Percentiles rank a stretch among this genome's conserved stretches.
Evolutionary conservation across 768 basidiomycete genomes (phyloP).

Genomic region (Boletus rufocinnamomeus): DNA sequence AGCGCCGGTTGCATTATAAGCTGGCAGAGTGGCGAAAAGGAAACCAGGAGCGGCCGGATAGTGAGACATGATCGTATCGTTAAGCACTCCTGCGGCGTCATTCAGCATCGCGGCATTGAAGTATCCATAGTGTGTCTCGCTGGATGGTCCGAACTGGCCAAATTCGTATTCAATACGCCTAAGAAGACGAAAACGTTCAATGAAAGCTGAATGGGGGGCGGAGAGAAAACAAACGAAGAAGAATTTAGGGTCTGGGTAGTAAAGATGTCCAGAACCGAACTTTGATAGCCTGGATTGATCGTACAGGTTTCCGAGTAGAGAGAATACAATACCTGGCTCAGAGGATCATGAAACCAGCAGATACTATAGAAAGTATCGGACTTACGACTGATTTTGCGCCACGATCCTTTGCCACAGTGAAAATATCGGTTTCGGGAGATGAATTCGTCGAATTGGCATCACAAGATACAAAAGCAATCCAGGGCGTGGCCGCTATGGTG

Average conservation of each 20-base stretch:
- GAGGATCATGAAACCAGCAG: constrained; percentile 1
- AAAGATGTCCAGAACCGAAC: constrained; percentile 74
- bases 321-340: constrained; percentile 73
- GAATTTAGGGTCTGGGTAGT: constrained; percentile 64
- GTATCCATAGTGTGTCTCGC: constrained; percentile 50
- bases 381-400: constrained; percentile 82
- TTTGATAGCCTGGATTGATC: constrained; percentile 71
- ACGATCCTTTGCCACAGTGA: constrained; percentile 74
- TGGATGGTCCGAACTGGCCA: constrained; percentile 54
- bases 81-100: constrained; percentile 44
- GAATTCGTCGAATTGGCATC: constrained; percentile 73
- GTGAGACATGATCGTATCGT: constrained; percentile 43
- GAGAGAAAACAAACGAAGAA: constrained; percentile 47
- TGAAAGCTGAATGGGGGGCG: not conserved
- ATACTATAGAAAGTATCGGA: constrained; percentile 7
- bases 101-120: constrained; percentile 71
- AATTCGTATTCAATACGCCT: constrained; percentile 63
- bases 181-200: not conserved
- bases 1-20: constrained; percentile 57
- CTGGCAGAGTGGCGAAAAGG: constrained; percentile 68
- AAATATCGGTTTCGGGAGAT: constrained; percentile 66
- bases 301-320: constrained; percentile 68
- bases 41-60: constrained; percentile 55
- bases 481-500: constrained; percentile 69
- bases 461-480: constrained; percentile 89